Evolutionary conservation across 805 yeast genomes (phyloP).

Genomic region (Saccharomyces cerevisiae): DNA sequence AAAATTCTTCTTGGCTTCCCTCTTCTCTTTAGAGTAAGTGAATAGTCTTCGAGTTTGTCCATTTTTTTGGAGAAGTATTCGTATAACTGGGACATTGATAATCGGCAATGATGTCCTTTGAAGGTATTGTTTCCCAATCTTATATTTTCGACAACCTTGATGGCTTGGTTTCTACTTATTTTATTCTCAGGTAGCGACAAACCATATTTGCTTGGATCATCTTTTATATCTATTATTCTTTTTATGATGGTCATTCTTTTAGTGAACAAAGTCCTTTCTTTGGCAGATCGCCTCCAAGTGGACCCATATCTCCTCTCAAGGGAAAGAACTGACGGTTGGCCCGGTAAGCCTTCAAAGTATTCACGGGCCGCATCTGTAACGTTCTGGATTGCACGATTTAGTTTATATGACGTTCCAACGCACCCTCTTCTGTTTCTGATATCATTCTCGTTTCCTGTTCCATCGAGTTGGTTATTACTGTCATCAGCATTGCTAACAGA

Average conservation of each 20-base stretch:
- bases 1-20: conserved; percentile 15
- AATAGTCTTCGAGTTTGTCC: conserved; percentile 20
- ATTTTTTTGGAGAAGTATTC: conserved; percentile 21
- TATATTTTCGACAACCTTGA: conserved; percentile 24
- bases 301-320: conserved; percentile 25
- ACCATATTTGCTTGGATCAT: conserved; percentile 17
- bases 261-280: conserved; percentile 24
- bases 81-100: conserved; percentile 22
- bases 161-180: conserved; percentile 15
- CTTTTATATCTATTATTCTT: conserved; percentile 15
- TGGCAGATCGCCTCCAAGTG: conserved; percentile 22
- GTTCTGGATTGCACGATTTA: conserved; percentile 21
- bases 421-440: conserved; percentile 1
- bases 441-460: background rate
- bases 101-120: conserved; percentile 13
- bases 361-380: conserved; percentile 24
- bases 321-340: conserved; percentile 21
- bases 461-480: background rate
- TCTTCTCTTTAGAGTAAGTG: conserved; percentile 11
- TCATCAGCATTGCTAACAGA: background rate
- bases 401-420: conserved; percentile 10
- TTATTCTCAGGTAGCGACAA: conserved; percentile 7
- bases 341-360: conserved; percentile 24
- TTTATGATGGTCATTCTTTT: conserved; percentile 25
- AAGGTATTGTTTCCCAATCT: conserved; percentile 24